A percentile compares a stretch with the other conserved stretches of the same genome.
Evolutionary conservation across 768 basidiomycete genomes (phyloP).

Genomic region (Boletus bicolor): DNA sequence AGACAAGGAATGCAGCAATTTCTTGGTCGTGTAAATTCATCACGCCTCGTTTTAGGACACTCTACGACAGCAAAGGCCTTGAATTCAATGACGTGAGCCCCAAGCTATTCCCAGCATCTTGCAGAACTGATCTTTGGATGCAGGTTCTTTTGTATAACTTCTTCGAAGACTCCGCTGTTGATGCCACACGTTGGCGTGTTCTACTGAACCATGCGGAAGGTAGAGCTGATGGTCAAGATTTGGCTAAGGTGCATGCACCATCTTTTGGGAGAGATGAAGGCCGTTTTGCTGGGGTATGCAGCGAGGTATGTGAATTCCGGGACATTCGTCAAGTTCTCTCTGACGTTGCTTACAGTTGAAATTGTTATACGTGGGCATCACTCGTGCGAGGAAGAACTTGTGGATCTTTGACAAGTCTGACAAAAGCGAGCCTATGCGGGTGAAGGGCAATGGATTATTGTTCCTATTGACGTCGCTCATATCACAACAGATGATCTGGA

Average conservation of each 20-base stretch:
- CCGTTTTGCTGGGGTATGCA: constrained; percentile 54
- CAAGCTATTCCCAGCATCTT: neutral
- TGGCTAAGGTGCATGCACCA: constrained; percentile 34
- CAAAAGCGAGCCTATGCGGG: constrained; percentile 56
- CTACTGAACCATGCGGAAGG: constrained; percentile 43
- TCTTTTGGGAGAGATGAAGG: constrained; percentile 42
- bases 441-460: constrained; percentile 18
- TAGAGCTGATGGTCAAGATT: constrained; percentile 7
- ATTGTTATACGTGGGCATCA: constrained; percentile 67
- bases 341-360: constrained; percentile 46
- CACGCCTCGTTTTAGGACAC: constrained; percentile 20
- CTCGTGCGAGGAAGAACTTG: constrained; percentile 63
- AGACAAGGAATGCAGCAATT: constrained; percentile 5
- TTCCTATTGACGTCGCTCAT: neutral
- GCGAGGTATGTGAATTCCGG: constrained; percentile 42
- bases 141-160: constrained; percentile 76
- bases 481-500: constrained; percentile 48
- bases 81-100: constrained; percentile 22
- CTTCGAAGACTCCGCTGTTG: constrained; percentile 60
- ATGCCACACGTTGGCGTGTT: constrained; percentile 56
- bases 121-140: neutral
- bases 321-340: neutral
- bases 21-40: neutral
- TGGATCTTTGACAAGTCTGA: constrained; percentile 67
- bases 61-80: constrained; percentile 33